These are phyloP conservation scores for Trichomonas tenax DNA, from an alignment of 208 protist genomes.

Conservation along the genomic window DNA sequence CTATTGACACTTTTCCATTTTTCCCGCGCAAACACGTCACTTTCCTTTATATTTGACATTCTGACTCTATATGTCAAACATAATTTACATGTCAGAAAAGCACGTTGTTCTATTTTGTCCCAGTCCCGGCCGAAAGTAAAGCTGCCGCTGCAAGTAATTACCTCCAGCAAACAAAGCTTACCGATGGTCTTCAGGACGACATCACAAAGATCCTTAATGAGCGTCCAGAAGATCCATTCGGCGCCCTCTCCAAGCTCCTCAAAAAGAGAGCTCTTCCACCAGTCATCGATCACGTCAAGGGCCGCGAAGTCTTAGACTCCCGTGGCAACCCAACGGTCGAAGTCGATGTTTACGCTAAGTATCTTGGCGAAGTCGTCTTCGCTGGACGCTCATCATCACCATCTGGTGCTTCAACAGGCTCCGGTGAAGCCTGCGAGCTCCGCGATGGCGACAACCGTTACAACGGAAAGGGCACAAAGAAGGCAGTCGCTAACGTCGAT, in stretches of 20 bases:
- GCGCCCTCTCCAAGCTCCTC: background rate
- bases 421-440: slow-evolving; percentile 81
- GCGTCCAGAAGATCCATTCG: background rate
- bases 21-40: no score
- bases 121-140: no score
- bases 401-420: slow-evolving; percentile 92
- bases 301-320: background rate
- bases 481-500: slow-evolving; percentile 91
- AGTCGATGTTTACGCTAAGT: slow-evolving; percentile 17
- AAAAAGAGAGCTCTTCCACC: background rate
- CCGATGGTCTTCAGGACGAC: background rate
- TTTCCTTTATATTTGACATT: no score
- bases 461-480: slow-evolving; percentile 75
- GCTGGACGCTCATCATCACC: slow-evolving; percentile 56
- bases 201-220: background rate
- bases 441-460: slow-evolving; percentile 78
- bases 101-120: no score
- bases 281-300: background rate
- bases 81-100: no score
- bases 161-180: background rate
- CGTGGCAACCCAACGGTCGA: slow-evolving; percentile 24
- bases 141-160: background rate
- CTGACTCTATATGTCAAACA: no score
- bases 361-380: background rate
- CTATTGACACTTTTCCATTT: no score